Percentiles rank a stretch among this genome's conserved stretches.
phyloP scores from a whole-genome alignment of 78 protist genomes.

The Polysphondylium violaceum region DNA sequence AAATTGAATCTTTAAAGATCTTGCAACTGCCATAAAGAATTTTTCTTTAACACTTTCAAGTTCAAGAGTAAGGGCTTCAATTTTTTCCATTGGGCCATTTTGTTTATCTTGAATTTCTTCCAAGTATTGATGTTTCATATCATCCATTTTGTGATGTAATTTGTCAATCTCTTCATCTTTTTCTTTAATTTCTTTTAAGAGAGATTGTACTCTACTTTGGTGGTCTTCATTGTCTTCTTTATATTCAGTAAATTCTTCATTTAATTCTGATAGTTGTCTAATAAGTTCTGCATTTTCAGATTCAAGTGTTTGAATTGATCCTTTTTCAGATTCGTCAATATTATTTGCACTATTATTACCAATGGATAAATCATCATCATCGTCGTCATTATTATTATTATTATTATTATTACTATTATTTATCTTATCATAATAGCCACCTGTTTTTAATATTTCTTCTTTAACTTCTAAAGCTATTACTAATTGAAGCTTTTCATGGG shows the following conservation, averaged over 20 bases:
- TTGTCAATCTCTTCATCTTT: background rate
- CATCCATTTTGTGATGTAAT: background rate
- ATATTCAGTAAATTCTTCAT: background rate
- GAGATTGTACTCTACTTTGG: too few relatives aligned
- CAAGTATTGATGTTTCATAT: constrained; percentile 3
- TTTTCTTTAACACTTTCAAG: constrained; percentile 5
- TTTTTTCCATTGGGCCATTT: background rate
- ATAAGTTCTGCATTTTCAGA: background rate
- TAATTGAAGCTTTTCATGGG: too few relatives aligned
- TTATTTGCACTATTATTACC: too few relatives aligned
- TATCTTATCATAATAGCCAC: too few relatives aligned
- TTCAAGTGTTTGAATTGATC: too few relatives aligned
- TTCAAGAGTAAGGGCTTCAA: background rate
- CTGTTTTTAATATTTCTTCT: too few relatives aligned
- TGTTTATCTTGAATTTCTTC: background rate
- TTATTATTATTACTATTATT: too few relatives aligned
- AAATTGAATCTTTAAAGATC: constrained; percentile 37
- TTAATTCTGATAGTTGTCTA: background rate
- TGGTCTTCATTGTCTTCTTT: background rate
- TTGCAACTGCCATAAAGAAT: constrained; percentile 51
- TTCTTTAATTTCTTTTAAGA: background rate
- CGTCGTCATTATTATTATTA: too few relatives aligned
- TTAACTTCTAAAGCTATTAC: too few relatives aligned
- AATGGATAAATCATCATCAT: too few relatives aligned
- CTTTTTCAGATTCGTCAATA: too few relatives aligned